Base-by-base conservation (phyloP, 371 early-diverging fungal species). In the Mucor irregularis region DNA sequence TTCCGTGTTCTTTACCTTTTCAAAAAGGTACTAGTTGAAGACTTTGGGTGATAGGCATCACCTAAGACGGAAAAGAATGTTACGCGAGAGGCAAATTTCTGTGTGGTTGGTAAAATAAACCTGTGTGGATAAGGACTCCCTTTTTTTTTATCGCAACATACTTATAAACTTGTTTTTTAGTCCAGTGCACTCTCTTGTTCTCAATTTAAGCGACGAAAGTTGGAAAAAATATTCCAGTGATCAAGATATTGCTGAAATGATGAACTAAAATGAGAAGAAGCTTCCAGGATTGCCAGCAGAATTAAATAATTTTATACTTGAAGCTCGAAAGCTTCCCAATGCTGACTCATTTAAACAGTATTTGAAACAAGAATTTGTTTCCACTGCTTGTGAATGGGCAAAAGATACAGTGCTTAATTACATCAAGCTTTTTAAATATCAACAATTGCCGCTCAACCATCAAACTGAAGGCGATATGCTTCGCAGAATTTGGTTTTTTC, bases 241-340 rank as follows among this genome's bases (percentile, higher is more conserved):
- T 38, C 17, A 51, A 51, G 51, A 51, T 21, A 38, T 51, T 38
- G 24, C n/a, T 29, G 51, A 51, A 28, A 51, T 51, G 17, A 51
- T 28, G 28, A 38, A 37, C 21, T 38, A 51, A 14, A 25, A 51
- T 13, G 24, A 16, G 38, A 51, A 51, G 28, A 38, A 38, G 17
- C 28, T 29, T 26, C 28, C 30, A 51, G 22, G n/a, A 8, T 39
- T 51, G 38, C 40, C 29, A 28, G 25, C 38, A 19, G 37, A 37
- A 28, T 22, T 50, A 26, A 24, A 50, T 26, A 16, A 38, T 25
- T 39, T 26, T 50, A 37, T 50, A 37, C 37, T 37, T 14, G 19
- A 37, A 37, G 17, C 37, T 39, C 37, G 39, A 22, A 37, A 37
- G 28, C 24, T 21, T 22, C 37, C 19, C 9, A 26, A 37, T 37